These are phyloP conservation scores for Pycnococcus provasolii DNA, from an alignment of 139 green algal genomes.

Conservation along the genomic window DNA sequence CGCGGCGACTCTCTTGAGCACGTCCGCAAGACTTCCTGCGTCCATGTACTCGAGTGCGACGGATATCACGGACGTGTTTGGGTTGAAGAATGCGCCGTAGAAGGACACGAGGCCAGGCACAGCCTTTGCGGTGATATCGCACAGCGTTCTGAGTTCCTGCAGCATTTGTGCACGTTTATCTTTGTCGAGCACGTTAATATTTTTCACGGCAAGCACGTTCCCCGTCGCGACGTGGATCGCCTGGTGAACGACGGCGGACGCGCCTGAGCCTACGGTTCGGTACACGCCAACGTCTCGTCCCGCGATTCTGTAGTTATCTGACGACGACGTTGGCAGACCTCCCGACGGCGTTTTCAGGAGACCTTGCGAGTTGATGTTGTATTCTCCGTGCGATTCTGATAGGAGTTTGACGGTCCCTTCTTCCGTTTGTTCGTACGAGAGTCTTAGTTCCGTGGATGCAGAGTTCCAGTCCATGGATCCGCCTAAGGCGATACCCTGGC, in stretches of 20 bases:
- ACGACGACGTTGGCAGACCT: not conserved
- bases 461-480: too few species aligned
- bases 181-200: constrained; percentile 38
- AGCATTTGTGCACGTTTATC: constrained; percentile 34
- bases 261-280: constrained; percentile 27
- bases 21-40: constrained; percentile 32
- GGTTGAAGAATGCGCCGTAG: constrained; percentile 38
- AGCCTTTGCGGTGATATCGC: constrained; percentile 19
- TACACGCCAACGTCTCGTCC: not conserved
- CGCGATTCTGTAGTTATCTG: not conserved
- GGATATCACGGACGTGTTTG: constrained; percentile 33
- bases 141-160: constrained; percentile 35
- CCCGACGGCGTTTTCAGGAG: not conserved
- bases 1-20: constrained; percentile 12
- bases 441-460: not conserved
- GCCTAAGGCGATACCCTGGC: too few species aligned
- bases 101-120: constrained; percentile 33
- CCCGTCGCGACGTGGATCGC: constrained; percentile 36
- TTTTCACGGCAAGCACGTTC: constrained; percentile 34
- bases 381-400: not conserved
- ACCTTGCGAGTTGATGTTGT: not conserved
- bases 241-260: constrained; percentile 26
- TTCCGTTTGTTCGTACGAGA: not conserved
- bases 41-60: constrained; percentile 45
- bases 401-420: constrained; percentile 4